Conservation (phyloP, 169 alveolate species). For the Plasmodium sp. region DNA sequence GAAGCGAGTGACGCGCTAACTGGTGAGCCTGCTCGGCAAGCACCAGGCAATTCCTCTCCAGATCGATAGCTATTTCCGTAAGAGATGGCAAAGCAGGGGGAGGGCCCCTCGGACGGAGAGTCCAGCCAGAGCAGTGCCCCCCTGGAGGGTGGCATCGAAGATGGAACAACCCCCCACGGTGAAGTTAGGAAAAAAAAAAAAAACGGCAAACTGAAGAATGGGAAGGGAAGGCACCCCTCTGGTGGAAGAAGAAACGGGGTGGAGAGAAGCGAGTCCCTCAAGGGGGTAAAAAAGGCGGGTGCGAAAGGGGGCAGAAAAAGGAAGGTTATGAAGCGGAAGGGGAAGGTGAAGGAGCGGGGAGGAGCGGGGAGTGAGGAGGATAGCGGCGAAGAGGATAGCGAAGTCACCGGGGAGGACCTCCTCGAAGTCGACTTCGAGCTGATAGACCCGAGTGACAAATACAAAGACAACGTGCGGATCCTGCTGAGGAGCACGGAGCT, state of each 20-base stretch:
- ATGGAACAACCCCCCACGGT: background rate
- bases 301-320: background rate
- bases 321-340: background rate
- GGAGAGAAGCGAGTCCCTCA: background rate
- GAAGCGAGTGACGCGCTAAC: background rate
- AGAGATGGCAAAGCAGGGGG: background rate
- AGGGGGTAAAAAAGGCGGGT: background rate
- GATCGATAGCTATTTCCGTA: background rate
- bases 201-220: background rate
- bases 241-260: background rate
- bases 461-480: conserved; percentile 36
- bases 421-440: conserved; percentile 40
- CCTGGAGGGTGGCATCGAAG: background rate
- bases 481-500: conserved; percentile 32
- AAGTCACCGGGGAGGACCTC: background rate
- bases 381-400: background rate
- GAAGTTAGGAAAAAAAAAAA: background rate
- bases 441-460: conserved; percentile 43
- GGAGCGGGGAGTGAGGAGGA: background rate
- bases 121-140: background rate
- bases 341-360: background rate
- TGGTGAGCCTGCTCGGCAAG: background rate
- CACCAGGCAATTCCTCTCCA: background rate
- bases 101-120: background rate
- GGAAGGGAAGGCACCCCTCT: background rate